Percentiles rank a stretch among this genome's conserved stretches.
Conservation (phyloP, 495 filamentous ascomycete genomes). For the Geopyxis carbonaria region DNA sequence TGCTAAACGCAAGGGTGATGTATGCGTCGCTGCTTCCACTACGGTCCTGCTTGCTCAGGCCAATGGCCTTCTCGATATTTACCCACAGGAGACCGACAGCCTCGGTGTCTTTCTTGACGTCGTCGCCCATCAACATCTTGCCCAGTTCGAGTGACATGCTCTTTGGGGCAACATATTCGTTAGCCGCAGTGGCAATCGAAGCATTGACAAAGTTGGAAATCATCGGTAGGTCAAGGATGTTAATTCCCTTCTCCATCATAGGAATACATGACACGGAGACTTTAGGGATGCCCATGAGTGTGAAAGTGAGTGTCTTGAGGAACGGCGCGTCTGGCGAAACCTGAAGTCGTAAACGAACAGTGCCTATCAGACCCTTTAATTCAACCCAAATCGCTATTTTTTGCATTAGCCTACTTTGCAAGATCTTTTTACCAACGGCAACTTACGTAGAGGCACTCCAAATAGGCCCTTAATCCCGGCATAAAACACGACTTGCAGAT, state of each 20-base stretch:
- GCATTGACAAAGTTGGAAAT: slow-evolving; percentile 96
- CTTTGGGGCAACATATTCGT: slow-evolving; percentile 92
- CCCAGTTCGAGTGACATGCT: slow-evolving; percentile 81
- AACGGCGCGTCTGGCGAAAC: slow-evolving; percentile 83
- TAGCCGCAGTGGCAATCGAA: slow-evolving; percentile 70
- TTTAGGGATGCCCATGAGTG: slow-evolving; percentile 79
- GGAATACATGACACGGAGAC: slow-evolving; percentile 82
- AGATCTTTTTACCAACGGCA: too few relatives aligned
- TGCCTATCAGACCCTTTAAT: slow-evolving; percentile 69
- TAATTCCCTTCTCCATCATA: slow-evolving; percentile 74
- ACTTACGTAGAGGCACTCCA: slow-evolving; percentile 75
- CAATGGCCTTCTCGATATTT: slow-evolving; percentile 70
- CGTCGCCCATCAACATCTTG: slow-evolving; percentile 76
- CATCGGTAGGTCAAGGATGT: slow-evolving; percentile 76
- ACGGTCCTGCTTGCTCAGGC: slow-evolving; percentile 79
- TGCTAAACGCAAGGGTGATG: slow-evolving; percentile 45
- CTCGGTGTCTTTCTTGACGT: slow-evolving; percentile 71
- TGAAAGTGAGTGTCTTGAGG: slow-evolving; percentile 80
- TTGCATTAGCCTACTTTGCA: neutral
- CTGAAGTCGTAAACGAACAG: slow-evolving; percentile 61
- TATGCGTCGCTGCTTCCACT: slow-evolving; percentile 67
- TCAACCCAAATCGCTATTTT: slow-evolving; percentile 42
- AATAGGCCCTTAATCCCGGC: slow-evolving; percentile 71
- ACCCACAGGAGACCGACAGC: slow-evolving; percentile 81
- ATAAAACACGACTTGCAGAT: slow-evolving; percentile 86